These are phyloP conservation scores for Lyophyllum atratum DNA, from an alignment of 768 basidiomycete species.

Conservation along the genomic window DNA sequence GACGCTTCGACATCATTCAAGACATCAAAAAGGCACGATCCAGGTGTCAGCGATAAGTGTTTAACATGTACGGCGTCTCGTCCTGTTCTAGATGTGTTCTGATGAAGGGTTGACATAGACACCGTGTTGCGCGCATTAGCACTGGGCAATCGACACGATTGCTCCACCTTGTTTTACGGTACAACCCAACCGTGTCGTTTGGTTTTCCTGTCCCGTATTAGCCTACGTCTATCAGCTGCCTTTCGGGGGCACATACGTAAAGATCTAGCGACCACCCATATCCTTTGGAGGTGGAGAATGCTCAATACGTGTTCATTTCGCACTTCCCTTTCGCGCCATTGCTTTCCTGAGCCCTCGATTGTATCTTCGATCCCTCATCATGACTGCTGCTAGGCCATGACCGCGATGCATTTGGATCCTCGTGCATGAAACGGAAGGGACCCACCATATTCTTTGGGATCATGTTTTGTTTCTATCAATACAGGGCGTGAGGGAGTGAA, in stretches of 20 bases:
- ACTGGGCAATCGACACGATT: background rate
- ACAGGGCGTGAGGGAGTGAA: background rate
- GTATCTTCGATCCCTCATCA: background rate
- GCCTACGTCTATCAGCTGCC: background rate
- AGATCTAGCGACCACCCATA: too few relatives aligned
- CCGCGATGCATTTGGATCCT: background rate
- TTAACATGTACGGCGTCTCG: background rate
- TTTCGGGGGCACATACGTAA: background rate
- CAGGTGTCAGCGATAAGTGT: background rate
- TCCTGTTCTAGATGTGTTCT: background rate
- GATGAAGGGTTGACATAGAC: background rate
- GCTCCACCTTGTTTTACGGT: background rate
- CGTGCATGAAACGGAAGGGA: background rate
- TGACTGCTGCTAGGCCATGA: too few relatives aligned
- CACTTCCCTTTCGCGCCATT: background rate
- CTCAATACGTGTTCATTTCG: background rate
- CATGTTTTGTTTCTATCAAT: background rate
- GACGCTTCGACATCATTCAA: background rate
- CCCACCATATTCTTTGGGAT: background rate
- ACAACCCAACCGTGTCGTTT: background rate
- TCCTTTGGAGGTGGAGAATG: background rate
- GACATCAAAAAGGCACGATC: background rate
- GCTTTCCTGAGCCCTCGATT: background rate
- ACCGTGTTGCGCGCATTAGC: background rate
- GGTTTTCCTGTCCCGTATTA: too few relatives aligned